Conservation (phyloP, 2,329 filamentous ascomycete species). For the Clarireedia sp. region DNA sequence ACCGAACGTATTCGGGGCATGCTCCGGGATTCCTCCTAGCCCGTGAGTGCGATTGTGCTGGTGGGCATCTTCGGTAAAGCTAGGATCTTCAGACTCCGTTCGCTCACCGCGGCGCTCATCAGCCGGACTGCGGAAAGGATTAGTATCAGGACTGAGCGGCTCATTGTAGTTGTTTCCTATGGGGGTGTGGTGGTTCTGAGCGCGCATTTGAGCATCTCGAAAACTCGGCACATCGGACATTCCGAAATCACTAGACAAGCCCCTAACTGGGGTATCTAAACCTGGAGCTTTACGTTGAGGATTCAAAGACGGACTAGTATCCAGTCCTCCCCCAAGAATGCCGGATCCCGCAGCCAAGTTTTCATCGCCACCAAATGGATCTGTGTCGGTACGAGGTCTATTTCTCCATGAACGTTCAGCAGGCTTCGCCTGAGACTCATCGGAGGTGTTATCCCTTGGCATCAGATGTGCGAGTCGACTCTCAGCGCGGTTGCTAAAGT, state of each 20-base stretch:
- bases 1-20: constrained; percentile 45
- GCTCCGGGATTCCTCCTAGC: constrained; percentile 45
- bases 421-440: constrained; percentile 51
- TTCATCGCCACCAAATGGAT: constrained; percentile 60
- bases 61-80: constrained; percentile 21
- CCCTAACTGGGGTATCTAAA: constrained; percentile 36
- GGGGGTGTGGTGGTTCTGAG: constrained; percentile 34
- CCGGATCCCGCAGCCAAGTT: constrained; percentile 57
- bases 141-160: constrained; percentile 85
- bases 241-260: constrained; percentile 47
- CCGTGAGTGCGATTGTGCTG: constrained; percentile 43
- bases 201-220: constrained; percentile 43
- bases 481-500: constrained; percentile 61
- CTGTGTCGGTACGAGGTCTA: constrained; percentile 62
- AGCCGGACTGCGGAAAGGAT: constrained; percentile 88
- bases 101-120: constrained; percentile 44
- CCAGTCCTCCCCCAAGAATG: constrained; percentile 66
- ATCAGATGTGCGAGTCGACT: constrained; percentile 83
- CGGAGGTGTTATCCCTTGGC: constrained; percentile 60
- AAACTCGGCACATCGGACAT: constrained; percentile 53
- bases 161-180: constrained; percentile 43
- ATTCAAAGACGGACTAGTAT: constrained; percentile 48
- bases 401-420: constrained; percentile 49
- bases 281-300: constrained; percentile 35
- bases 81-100: constrained; percentile 43